Base-by-base conservation (phyloP, 2,329 filamentous ascomycete species). In the Hypoxylon sp. region DNA sequence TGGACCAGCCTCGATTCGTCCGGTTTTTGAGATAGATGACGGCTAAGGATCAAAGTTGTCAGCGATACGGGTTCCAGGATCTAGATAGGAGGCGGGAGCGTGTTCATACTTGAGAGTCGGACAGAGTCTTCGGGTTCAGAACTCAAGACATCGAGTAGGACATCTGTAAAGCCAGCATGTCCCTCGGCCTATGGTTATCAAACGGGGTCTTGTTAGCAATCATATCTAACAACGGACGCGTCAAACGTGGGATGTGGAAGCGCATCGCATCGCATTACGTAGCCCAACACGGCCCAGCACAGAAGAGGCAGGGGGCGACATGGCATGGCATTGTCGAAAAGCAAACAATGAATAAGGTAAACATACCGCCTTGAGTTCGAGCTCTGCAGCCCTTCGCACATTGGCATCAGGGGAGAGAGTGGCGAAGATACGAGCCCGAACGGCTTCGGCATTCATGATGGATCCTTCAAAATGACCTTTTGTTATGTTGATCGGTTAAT, bases 11-110 rank as follows among this genome's bases (percentile, higher is more conserved):
- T 78, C 94, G 92, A 80, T 92, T 95, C 80, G 98, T 92, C 79
- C 94, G 92, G 83, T 99, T 98, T 85, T 99, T 99, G 80, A 98
- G 89, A 83, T 98, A 99, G 75, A 99, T 93, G 78, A 95, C 94
- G 77, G 94, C 95, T 98, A 80, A 69, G 68, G 51, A 63, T 57
- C 51, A 60, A 71, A 56, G 61, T 62, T 48, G 63, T 74, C 59
- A 75, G 72, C 62, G 32, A 51, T 51, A 49, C 30, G 17, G 52
- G 45, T 25, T 53, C 19, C 63, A 41, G 58, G 25, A 55, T 61
- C 19, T 49, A 43, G 43, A 49, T 21, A 52, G 41, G 55, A 52
- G 60, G 62, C 58, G 59, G 67, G 60, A 38, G 41, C 90, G 77
- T 91, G 97, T 94, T 93, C 70, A 78, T 92, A 98, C 95, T 93